Evolutionary conservation across 129 eudicot genomes (phyloP).

Genomic region (Artemisia tridentata): DNA sequence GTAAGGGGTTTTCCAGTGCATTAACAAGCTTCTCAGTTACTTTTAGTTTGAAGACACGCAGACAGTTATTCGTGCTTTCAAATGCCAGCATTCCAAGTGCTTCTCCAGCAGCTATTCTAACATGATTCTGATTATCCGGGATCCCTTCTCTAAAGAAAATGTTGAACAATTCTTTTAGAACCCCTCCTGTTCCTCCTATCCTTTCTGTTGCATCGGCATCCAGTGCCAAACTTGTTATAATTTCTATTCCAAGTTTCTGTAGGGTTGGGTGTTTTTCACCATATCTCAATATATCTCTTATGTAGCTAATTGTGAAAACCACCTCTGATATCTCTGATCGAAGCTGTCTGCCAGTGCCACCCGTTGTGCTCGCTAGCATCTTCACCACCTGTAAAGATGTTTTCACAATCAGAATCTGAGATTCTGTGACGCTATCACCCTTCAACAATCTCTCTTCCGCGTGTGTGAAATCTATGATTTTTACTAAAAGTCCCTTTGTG

Average conservation of each 20-base stretch:
- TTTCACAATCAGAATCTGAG: constrained; percentile 68
- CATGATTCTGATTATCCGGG: constrained; percentile 36
- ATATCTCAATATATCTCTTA: constrained; percentile 59
- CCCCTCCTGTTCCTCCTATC: constrained; percentile 85
- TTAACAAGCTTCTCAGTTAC: constrained; percentile 46
- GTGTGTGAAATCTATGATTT: constrained; percentile 70
- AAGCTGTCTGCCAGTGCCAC: constrained; percentile 77
- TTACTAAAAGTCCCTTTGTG: constrained; percentile 71
- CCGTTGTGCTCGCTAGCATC: constrained; percentile 78
- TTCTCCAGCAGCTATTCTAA: constrained; percentile 85
- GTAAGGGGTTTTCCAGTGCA: constrained; percentile 57
- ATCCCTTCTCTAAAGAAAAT: constrained; percentile 55
- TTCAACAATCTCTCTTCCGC: constrained; percentile 59
- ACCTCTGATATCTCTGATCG: constrained; percentile 77
- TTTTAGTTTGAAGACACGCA: constrained; percentile 43
- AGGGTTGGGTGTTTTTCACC: constrained; percentile 66
- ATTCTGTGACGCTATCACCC: constrained; percentile 41
- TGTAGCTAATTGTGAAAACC: constrained; percentile 75
- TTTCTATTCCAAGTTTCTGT: constrained; percentile 78
- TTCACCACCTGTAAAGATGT: constrained; percentile 75
- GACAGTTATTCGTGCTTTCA: constrained; percentile 60
- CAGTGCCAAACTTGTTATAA: constrained; percentile 64
- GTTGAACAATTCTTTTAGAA: constrained; percentile 61
- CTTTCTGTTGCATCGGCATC: constrained; percentile 87
- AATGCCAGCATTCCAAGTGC: constrained; percentile 78